These are phyloP conservation scores for Metschnikowia kunwiensis DNA, from an alignment of 805 yeast genomes.

Conservation along the genomic window DNA sequence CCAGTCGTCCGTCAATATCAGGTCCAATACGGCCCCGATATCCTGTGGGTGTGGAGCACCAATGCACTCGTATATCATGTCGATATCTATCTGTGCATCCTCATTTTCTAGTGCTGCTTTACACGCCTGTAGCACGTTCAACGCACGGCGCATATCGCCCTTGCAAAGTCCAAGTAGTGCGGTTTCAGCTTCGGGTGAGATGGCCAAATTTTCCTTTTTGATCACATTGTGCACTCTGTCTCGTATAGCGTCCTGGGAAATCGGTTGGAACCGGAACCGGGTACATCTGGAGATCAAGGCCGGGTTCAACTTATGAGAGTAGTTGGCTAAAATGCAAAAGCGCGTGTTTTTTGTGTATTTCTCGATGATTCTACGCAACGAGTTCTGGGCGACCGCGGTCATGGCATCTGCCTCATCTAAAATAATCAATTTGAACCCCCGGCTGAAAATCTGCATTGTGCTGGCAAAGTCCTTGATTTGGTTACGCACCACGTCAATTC, in stretches of 20 bases:
- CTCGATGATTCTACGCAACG: slow-evolving; percentile 80
- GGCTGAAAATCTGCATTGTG: slow-evolving; percentile 86
- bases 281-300: slow-evolving; percentile 95
- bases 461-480: slow-evolving; percentile 96
- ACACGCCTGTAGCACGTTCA: slow-evolving; percentile 93
- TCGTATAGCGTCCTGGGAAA: slow-evolving; percentile 62
- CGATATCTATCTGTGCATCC: slow-evolving; percentile 54
- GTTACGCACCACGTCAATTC: slow-evolving; percentile 96
- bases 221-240: slow-evolving; percentile 69
- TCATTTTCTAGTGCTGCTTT: slow-evolving; percentile 58
- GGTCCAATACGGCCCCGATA: slow-evolving; percentile 67
- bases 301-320: slow-evolving; percentile 92
- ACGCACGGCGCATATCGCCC: slow-evolving; percentile 96
- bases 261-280: slow-evolving; percentile 87
- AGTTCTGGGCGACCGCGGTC: slow-evolving; percentile 85
- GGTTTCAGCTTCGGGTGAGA: slow-evolving; percentile 55
- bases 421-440: slow-evolving; percentile 85
- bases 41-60: slow-evolving; percentile 95
- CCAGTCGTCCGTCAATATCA: slow-evolving; percentile 87
- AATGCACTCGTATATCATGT: slow-evolving; percentile 86
- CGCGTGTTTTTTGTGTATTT: slow-evolving; percentile 93
- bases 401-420: slow-evolving; percentile 95
- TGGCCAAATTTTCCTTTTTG: slow-evolving; percentile 58
- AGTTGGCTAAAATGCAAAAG: slow-evolving; percentile 92
- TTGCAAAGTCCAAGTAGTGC: slow-evolving; percentile 71